These are phyloP conservation scores for Botrytis squamosa DNA, from an alignment of 2,329 filamentous ascomycete species.

Conservation along the genomic window DNA sequence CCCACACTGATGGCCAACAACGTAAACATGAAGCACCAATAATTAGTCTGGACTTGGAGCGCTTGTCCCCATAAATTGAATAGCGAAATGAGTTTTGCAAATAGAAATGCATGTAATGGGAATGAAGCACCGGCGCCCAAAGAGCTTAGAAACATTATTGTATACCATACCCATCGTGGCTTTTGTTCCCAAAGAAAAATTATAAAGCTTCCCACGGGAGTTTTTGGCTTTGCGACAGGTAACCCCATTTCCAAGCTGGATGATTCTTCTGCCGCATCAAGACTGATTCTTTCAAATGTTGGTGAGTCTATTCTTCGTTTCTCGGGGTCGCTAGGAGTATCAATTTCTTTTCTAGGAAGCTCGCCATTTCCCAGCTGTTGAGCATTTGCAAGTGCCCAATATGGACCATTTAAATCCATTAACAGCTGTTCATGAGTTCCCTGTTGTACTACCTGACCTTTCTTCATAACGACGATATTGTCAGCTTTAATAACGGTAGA, in stretches of 20 bases:
- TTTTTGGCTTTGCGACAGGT: not conserved
- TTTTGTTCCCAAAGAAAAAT: slow-evolving; percentile 35
- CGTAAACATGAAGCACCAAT: slow-evolving; percentile 53
- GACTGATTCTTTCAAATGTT: slow-evolving; percentile 7
- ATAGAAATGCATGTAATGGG: slow-evolving; percentile 40
- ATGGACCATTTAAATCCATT: slow-evolving; percentile 55
- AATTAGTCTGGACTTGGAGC: slow-evolving; percentile 40
- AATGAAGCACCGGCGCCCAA: slow-evolving; percentile 36
- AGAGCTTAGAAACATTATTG: slow-evolving; percentile 5
- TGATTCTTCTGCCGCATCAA: not conserved
- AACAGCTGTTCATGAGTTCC: slow-evolving; percentile 74
- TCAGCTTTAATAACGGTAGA: slow-evolving; percentile 90
- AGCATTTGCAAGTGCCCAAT: slow-evolving; percentile 63
- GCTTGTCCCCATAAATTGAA: slow-evolving; percentile 23
- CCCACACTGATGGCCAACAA: slow-evolving; percentile 45
- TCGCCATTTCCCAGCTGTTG: slow-evolving; percentile 47
- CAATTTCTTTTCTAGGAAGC: not conserved
- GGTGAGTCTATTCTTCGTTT: not conserved
- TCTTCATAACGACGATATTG: slow-evolving; percentile 76
- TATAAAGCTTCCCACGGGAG: slow-evolving; percentile 1
- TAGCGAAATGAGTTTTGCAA: slow-evolving; percentile 39
- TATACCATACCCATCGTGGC: slow-evolving; percentile 15
- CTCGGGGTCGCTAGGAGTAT: not conserved
- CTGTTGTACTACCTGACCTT: slow-evolving; percentile 70
- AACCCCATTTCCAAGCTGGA: not conserved